Conservation (phyloP, 495 filamentous ascomycete species). For the Podospora tetraspora region DNA sequence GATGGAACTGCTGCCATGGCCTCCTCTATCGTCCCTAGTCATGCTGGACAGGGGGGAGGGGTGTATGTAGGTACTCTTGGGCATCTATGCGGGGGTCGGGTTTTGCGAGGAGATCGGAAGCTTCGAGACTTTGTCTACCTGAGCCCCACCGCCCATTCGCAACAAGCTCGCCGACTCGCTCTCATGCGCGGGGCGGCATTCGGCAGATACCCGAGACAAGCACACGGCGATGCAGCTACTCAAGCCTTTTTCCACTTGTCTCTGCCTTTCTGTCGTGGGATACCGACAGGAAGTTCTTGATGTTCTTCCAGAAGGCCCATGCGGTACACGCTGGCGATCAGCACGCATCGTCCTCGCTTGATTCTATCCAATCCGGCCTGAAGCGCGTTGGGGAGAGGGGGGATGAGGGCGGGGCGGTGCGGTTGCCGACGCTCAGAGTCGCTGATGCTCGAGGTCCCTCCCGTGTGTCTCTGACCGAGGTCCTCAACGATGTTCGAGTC, state of each 20-base stretch:
- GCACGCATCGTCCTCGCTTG: not conserved
- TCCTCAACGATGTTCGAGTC: not conserved
- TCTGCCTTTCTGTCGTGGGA: conserved; percentile 1
- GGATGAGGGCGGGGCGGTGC: not conserved
- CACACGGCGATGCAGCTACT: conserved; percentile 2
- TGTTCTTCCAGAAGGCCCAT: not conserved
- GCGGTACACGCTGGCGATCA: not conserved
- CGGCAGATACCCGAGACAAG: conserved; percentile 7
- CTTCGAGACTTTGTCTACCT: not conserved
- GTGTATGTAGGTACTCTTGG: not conserved
- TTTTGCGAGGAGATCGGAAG: not conserved
- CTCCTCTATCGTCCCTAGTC: not conserved
- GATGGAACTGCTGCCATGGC: not conserved
- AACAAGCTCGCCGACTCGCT: not conserved
- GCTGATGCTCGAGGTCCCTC: not conserved
- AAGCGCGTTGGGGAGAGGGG: not conserved
- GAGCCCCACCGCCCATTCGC: not conserved
- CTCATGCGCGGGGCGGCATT: not conserved
- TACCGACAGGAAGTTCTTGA: not conserved
- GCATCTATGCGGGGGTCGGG: not conserved
- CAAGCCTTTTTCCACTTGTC: not conserved
- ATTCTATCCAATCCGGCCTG: not conserved
- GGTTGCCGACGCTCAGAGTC: not conserved
- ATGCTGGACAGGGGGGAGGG: not conserved
- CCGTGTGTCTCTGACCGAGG: not conserved